Conservation (phyloP, 768 basidiomycete genomes). For the Tulasnella sp. region DNA sequence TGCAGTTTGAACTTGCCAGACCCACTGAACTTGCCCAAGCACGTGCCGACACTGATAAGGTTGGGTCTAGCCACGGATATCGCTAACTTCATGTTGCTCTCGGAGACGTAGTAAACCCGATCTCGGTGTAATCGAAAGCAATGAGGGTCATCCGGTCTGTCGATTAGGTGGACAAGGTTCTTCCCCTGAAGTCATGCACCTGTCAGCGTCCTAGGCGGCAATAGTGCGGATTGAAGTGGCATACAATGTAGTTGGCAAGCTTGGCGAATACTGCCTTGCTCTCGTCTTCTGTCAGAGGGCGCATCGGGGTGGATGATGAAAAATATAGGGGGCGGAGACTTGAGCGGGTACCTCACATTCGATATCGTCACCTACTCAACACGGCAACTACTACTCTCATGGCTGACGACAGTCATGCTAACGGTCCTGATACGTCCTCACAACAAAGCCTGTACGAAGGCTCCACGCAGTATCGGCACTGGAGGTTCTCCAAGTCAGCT, state of each 20-base stretch:
- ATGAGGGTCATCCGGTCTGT: conserved; percentile 86
- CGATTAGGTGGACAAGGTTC: conserved; percentile 90
- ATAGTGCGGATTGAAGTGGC: conserved; percentile 24
- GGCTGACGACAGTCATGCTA: too few relatives aligned
- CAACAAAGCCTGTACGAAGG: conserved; percentile 45
- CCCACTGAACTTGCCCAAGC: conserved; percentile 96
- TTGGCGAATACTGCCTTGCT: conserved; percentile 94
- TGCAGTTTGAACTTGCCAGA: conserved; percentile 96
- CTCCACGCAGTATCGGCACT: conserved; percentile 75
- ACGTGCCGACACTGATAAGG: conserved; percentile 87
- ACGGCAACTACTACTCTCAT: too few relatives aligned
- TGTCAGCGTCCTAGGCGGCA: not conserved
- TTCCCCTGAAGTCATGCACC: conserved; percentile 53
- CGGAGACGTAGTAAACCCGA: conserved; percentile 93
- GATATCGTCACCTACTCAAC: too few relatives aligned
- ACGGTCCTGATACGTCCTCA: too few relatives aligned
- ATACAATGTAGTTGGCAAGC: conserved; percentile 90
- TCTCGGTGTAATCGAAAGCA: conserved; percentile 94
- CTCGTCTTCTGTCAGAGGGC: conserved; percentile 93
- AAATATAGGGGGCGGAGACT: too few relatives aligned
- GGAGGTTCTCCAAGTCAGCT: conserved; percentile 72
- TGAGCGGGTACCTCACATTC: too few relatives aligned
- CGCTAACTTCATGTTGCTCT: conserved; percentile 83
- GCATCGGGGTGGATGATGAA: conserved; percentile 44
- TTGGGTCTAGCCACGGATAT: conserved; percentile 89